Evolutionary conservation across 257 asterid species (phyloP).

Genomic region (Paraleonurus japonicus): DNA sequence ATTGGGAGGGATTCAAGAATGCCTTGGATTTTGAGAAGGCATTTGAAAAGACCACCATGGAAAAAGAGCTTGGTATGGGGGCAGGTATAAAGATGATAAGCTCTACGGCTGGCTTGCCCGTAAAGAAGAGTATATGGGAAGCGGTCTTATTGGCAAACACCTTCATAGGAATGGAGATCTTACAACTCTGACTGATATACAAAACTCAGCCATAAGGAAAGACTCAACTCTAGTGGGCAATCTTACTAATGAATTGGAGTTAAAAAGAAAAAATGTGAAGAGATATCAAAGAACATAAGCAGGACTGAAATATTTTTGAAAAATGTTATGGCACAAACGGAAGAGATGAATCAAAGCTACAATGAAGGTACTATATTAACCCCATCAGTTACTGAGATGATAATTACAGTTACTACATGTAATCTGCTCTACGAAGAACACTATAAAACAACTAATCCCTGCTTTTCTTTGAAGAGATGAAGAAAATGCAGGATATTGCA

Average conservation of each 20-base stretch:
- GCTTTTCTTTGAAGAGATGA: slow-evolving; percentile 50
- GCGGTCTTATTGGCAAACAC: slow-evolving; percentile 54
- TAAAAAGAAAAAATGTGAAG: slow-evolving; percentile 51
- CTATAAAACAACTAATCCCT: slow-evolving; percentile 16
- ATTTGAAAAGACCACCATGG: slow-evolving; percentile 67
- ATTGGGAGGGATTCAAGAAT: slow-evolving; percentile 74
- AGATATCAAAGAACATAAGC: slow-evolving; percentile 55
- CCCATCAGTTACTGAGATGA: slow-evolving; percentile 2
- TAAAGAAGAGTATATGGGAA: slow-evolving; percentile 50
- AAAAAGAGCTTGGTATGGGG: slow-evolving; percentile 57
- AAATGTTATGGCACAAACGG: slow-evolving; percentile 59
- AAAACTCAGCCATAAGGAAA: slow-evolving; percentile 52
- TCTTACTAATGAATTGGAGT: slow-evolving; percentile 46
- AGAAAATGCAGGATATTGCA: slow-evolving; percentile 55
- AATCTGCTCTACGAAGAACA: background rate
- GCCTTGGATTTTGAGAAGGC: slow-evolving; percentile 79
- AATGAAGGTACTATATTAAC: slow-evolving; percentile 50
- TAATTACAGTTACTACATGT: background rate
- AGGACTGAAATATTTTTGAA: slow-evolving; percentile 49
- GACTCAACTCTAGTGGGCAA: slow-evolving; percentile 46
- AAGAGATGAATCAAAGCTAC: slow-evolving; percentile 50
- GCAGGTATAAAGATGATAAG: slow-evolving; percentile 43
- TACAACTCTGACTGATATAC: slow-evolving; percentile 59
- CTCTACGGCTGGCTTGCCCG: slow-evolving; percentile 89
- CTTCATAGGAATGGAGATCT: slow-evolving; percentile 79